phyloP scores from a whole-genome alignment of 805 yeast species.

The Monosporozyma unispora region DNA sequence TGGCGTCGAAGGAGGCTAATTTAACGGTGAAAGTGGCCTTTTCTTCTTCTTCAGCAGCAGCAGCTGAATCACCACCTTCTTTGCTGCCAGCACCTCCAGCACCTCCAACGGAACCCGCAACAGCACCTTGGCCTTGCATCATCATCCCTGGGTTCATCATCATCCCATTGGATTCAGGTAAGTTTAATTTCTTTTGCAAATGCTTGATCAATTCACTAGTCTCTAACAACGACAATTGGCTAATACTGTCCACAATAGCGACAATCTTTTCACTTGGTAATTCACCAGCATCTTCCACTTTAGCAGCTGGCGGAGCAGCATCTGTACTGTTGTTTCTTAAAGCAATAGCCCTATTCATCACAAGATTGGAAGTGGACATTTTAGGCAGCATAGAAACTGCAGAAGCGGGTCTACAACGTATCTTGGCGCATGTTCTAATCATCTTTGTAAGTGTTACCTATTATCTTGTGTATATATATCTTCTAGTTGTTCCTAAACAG shows the following conservation, averaged over 20 bases:
- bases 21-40: constrained; percentile 66
- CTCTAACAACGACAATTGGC: constrained; percentile 84
- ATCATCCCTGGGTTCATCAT: constrained; percentile 28
- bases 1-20: constrained; percentile 88
- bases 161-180: constrained; percentile 59
- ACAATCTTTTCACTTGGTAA: constrained; percentile 40
- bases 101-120: constrained; percentile 47
- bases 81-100: constrained; percentile 36
- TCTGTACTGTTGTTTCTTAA: background rate
- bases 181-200: constrained; percentile 73
- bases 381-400: background rate
- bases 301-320: background rate
- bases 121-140: constrained; percentile 29
- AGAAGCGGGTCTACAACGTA: background rate
- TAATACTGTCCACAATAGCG: constrained; percentile 81
- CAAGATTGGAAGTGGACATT: background rate
- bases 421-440: background rate
- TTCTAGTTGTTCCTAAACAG: background rate
- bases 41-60: constrained; percentile 58
- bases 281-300: constrained; percentile 43
- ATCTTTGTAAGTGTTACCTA: background rate
- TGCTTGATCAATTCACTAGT: constrained; percentile 81
- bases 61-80: constrained; percentile 40
- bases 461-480: too few species aligned
- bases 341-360: background rate